Percentiles rank a stretch among this genome's conserved stretches.
phyloP scores from a whole-genome alignment of 768 basidiomycete genomes.

The Leccinum boreale region DNA sequence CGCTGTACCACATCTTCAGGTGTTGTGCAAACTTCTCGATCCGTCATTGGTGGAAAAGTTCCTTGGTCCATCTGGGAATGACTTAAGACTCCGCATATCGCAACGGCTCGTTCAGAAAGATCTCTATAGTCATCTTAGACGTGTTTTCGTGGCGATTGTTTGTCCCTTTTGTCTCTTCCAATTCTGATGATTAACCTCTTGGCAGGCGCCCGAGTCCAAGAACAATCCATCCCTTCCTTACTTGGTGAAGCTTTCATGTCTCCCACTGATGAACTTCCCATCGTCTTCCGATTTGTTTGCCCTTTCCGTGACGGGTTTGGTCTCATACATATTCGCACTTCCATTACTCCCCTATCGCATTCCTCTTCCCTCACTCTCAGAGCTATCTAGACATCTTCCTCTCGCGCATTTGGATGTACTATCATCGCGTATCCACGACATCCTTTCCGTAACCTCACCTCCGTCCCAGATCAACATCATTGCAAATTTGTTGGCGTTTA shows the following conservation, averaged over 20 bases:
- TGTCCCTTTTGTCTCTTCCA: constrained; percentile 23
- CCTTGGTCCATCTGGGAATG: constrained; percentile 30
- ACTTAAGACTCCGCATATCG: constrained; percentile 34
- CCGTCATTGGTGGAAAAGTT: constrained; percentile 3
- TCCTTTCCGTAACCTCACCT: constrained; percentile 33
- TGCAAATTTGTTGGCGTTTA: constrained; percentile 69
- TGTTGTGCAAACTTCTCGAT: constrained; percentile 48
- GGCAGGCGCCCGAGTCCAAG: constrained; percentile 59
- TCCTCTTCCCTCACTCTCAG: constrained; percentile 56
- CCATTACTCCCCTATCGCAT: constrained; percentile 78
- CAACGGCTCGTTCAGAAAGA: constrained; percentile 46
- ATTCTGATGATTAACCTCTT: background rate
- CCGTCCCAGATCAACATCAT: constrained; percentile 52
- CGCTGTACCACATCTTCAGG: constrained; percentile 45
- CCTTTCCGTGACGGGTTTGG: constrained; percentile 38
- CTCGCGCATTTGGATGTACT: constrained; percentile 38
- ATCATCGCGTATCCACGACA: constrained; percentile 24
- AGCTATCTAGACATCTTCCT: constrained; percentile 65
- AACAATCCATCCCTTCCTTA: constrained; percentile 30
- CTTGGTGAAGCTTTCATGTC: constrained; percentile 26
- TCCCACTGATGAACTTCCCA: constrained; percentile 19
- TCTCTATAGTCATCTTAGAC: constrained; percentile 36
- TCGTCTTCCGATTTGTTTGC: constrained; percentile 33
- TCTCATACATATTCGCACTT: constrained; percentile 62
- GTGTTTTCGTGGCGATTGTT: constrained; percentile 40